Percentiles rank a stretch among this genome's conserved stretches.
phyloP scores from a whole-genome alignment of 2,329 filamentous ascomycete species.

The Gnomoniopsis smithogilvyi region DNA sequence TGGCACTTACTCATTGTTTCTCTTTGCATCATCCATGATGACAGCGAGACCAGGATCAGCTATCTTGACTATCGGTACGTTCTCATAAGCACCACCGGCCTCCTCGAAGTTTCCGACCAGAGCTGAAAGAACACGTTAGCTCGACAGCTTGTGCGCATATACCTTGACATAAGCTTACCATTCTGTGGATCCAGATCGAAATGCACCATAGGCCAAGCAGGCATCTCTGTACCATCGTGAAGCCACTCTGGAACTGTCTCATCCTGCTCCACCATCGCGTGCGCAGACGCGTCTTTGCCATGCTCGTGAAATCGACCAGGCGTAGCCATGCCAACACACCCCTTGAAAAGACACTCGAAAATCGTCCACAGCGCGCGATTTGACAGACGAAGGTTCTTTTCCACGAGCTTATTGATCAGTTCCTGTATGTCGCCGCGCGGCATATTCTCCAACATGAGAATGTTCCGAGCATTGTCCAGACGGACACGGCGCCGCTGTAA shows the following conservation, averaged over 20 bases:
- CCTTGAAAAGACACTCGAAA: conserved; percentile 4
- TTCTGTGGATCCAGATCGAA: conserved; percentile 2
- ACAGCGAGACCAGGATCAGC: neutral
- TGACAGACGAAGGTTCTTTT: neutral
- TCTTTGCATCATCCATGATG: neutral
- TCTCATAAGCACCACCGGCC: neutral
- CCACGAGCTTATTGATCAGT: neutral
- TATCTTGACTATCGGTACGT: neutral
- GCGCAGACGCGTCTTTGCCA: neutral
- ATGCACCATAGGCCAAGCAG: neutral
- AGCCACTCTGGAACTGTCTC: neutral
- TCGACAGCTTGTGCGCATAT: neutral
- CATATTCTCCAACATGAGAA: conserved; percentile 1
- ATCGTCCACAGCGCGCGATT: conserved; percentile 1
- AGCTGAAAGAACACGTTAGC: neutral
- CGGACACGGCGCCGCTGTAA: neutral
- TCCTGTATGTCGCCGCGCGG: neutral
- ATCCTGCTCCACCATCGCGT: neutral
- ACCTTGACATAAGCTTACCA: neutral
- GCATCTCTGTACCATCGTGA: neutral
- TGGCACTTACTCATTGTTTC: neutral
- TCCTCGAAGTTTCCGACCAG: neutral
- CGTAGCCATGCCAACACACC: neutral
- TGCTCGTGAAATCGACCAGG: neutral
- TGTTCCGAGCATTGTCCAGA: neutral